Percentiles rank a stretch among this genome's conserved stretches.
Evolutionary conservation across 2,329 filamentous ascomycete genomes (phyloP).

Genomic region (Blumeria hordei): DNA sequence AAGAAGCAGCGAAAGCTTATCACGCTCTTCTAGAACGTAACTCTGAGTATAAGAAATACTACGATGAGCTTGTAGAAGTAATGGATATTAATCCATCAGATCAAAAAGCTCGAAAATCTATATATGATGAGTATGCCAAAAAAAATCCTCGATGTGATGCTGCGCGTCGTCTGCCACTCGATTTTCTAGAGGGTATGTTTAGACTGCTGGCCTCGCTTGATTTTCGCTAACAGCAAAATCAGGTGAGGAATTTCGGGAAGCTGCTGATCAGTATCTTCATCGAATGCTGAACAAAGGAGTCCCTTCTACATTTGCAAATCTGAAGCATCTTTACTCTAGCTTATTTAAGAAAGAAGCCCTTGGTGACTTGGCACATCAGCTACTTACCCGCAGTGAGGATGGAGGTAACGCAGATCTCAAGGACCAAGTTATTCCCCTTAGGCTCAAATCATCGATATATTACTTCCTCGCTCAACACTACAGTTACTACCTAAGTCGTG

Average conservation of each 20-base stretch:
- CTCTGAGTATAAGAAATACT: conserved; percentile 68
- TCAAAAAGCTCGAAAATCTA: conserved; percentile 35
- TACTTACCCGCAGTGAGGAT: conserved; percentile 34
- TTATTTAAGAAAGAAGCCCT: conserved; percentile 53
- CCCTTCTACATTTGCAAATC: conserved; percentile 85
- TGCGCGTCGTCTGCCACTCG: conserved; percentile 61
- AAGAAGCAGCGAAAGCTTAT: conserved; percentile 66
- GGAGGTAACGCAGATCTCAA: conserved; percentile 19
- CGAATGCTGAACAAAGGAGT: conserved; percentile 80
- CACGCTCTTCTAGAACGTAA: conserved; percentile 64
- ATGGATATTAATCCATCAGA: conserved; percentile 40
- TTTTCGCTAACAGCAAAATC: conserved; percentile 7
- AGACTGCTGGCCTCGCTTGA: neutral
- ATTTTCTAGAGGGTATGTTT: conserved; percentile 51
- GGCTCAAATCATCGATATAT: conserved; percentile 54
- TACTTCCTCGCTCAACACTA: conserved; percentile 96
- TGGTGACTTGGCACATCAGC: conserved; percentile 52
- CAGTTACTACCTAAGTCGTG: conserved; percentile 71
- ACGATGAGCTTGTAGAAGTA: conserved; percentile 47
- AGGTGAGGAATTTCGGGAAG: conserved; percentile 58
- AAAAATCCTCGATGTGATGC: conserved; percentile 71
- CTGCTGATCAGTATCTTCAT: conserved; percentile 56
- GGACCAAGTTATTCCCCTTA: conserved; percentile 23
- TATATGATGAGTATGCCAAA: conserved; percentile 63
- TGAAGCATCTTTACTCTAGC: conserved; percentile 79